phyloP scores from a whole-genome alignment of 345 rosid species.

The Acer yangbiense region DNA sequence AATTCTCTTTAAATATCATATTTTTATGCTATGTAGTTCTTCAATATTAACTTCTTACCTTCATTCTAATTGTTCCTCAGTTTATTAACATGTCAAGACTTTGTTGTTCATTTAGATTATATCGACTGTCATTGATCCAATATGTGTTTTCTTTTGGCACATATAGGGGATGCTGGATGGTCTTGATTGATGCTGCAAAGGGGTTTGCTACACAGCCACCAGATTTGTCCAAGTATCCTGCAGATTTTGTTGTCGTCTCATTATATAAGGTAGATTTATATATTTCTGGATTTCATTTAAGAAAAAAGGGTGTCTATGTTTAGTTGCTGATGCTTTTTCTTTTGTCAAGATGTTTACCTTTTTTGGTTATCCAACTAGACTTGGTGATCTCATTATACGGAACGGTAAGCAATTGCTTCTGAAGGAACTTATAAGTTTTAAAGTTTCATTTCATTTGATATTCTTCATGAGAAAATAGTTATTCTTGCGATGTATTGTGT shows the following conservation, averaged over 20 bases:
- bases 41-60: background rate
- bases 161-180: constrained; percentile 78
- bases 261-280: constrained; percentile 60
- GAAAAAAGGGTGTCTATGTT: too few relatives aligned
- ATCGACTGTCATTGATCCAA: background rate
- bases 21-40: background rate
- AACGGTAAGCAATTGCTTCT: too few relatives aligned
- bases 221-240: constrained; percentile 75
- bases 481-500: too few relatives aligned
- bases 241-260: constrained; percentile 88
- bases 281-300: too few relatives aligned
- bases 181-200: constrained; percentile 95
- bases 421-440: too few relatives aligned
- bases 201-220: constrained; percentile 84
- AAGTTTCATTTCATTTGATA: too few relatives aligned
- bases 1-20: background rate
- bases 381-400: too few relatives aligned
- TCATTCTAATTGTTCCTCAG: background rate
- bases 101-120: background rate
- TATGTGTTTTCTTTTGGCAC: constrained; percentile 5
- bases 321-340: too few relatives aligned
- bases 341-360: too few relatives aligned
- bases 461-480: too few relatives aligned
- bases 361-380: too few relatives aligned
- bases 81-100: too few relatives aligned